Evolutionary conservation across 257 asterid species (phyloP).

Genomic region (Fraxinus cuspidata): DNA sequence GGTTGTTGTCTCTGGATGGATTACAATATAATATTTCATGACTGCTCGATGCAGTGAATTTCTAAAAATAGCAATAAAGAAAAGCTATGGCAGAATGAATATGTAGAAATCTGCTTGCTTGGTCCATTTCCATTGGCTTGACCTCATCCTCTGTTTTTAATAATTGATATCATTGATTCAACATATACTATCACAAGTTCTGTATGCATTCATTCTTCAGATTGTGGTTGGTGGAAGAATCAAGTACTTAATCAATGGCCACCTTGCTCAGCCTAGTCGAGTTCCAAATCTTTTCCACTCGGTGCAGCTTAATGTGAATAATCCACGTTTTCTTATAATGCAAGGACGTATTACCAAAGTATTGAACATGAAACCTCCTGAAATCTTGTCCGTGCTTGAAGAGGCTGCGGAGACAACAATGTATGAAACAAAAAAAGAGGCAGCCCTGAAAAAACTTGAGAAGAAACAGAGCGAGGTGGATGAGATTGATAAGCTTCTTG

Average conservation of each 20-base stretch:
- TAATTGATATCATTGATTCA: not conserved
- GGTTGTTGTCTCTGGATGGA: not conserved
- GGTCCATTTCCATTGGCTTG: not conserved
- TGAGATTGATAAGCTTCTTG: conserved; percentile 95
- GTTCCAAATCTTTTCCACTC: conserved; percentile 99
- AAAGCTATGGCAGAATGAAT: not conserved
- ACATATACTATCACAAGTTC: conserved; percentile 7
- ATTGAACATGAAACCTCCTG: conserved; percentile 97
- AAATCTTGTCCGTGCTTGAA: conserved; percentile 95
- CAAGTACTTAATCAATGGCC: conserved; percentile 93
- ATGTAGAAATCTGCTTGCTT: not conserved
- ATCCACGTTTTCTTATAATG: conserved; percentile 98
- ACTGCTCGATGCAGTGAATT: not conserved
- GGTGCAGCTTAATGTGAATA: conserved; percentile 95
- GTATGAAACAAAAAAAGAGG: conserved; percentile 97
- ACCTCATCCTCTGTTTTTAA: not conserved
- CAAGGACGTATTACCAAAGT: conserved; percentile 99
- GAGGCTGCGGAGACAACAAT: conserved; percentile 99
- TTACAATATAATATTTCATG: not conserved
- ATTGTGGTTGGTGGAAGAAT: conserved; percentile 99
- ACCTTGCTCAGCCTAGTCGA: conserved; percentile 96
- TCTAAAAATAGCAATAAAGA: not conserved
- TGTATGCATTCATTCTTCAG: conserved; percentile 53
- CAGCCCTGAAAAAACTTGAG: conserved; percentile 98
- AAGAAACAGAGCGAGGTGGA: conserved; percentile 95